Base-by-base conservation (phyloP, 139 green algal genomes). In the Coelastrella sp. region DNA sequence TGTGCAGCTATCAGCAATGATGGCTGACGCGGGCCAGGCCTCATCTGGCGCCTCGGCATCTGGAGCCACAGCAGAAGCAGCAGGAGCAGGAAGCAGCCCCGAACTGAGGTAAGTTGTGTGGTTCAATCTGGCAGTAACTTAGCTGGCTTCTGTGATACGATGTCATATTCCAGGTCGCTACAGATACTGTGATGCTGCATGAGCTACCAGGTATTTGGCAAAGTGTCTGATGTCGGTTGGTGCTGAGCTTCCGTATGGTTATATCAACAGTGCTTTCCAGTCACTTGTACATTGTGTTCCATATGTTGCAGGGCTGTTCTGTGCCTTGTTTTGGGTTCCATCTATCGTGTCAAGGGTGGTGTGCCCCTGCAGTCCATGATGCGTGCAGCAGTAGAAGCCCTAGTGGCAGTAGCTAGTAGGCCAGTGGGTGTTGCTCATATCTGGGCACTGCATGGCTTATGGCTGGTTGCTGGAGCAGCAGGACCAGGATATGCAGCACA, bases 401-500 rank as follows among this genome's bases (percentile, higher is more conserved):
- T 98, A 27, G 72, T 94, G 21, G 89, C 91, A 0, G 87, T 93
- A 4, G 92, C 91, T 2, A 82, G 81, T 6, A 84, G 87, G 7
- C 89, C 92, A 32, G 41, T 59, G 2, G 57, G 80, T 51, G 43
- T 63, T n/a, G 81, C 87, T 43, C 85, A 75, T 51, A 83, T 94
- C 35, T 98, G 95, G 95, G 86, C 94, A 15, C 88, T 98, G 60
- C 96, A 99, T 76, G 91, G 89, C 67, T 90, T 99, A 66, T 93
- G 88, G 79, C 89, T 97, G 57, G 85, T 89, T 19, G 92, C 95
- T n/a, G 83, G 92, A 34, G 89, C 92, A 21, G 93, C 94, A 0
- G 96, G 96, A 9, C 87, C 93, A 3, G 90, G 92, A 2, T 98
- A 94, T 85, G 83, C 95, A 57, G 27, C 19, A 37, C 78, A 84